Evolutionary conservation across 805 yeast species (phyloP), one percentile per base, ranked within the genome.

Genomic region (Naumovozyma castellii): DNA sequence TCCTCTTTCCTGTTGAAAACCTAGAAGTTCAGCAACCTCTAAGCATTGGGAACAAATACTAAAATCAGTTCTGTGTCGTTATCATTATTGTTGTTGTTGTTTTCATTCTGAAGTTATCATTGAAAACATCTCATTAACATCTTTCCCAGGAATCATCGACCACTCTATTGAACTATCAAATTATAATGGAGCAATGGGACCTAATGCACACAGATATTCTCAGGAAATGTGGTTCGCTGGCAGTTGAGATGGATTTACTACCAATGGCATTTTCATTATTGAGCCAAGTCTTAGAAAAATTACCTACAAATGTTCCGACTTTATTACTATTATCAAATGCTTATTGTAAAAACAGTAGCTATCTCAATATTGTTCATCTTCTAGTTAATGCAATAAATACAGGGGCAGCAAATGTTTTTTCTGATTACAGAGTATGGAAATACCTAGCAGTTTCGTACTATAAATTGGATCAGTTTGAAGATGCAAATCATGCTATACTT

Each of bases 361-460:
- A 43, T 18, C 42, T 41, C 20, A 41, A 43, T 17, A 50, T 48
- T 1, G 34, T 51, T 13, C 47, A 43, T 31, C 29, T 44, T 15
- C 31, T 52, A 33, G 41, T 43, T 4, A 44, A 45, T 18, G 48
- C 53, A 9, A 39, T 48, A 5, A 45, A 46, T 25, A 43, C 49
- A n/a, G 43, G 33, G 28, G 39, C 42, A 14, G 22, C 43, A 5
- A 18, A n/a, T 3, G 40, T 45, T 16, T 34, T 43, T 19, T 38
- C 40, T 16, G 48, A 47, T 37, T 27, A 36, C 15, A 39, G 43
- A 18, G 39, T 55, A 17, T 53, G 59, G 58, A 45, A 45, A 14
- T 45, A 47, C 27, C 41, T 55, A 15, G 51, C 59, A 8, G 18
- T 47, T 14, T 43, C 53, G 15, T 52, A 54, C 30, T 53, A 49